Evolutionary conservation across 257 asterid genomes (phyloP).

Genomic region (Solanum megistacrolobum): DNA sequence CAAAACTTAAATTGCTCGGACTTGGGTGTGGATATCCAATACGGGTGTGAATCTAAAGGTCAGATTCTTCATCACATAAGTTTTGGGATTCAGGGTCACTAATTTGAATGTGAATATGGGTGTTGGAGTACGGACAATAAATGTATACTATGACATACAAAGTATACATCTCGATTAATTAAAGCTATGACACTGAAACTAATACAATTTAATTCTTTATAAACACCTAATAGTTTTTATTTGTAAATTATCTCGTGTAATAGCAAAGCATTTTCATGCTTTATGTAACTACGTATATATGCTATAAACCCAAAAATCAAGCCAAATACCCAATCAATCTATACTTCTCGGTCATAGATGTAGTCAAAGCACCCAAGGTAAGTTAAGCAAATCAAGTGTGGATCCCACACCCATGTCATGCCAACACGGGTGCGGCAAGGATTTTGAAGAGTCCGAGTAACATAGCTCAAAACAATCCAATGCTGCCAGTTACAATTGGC

Average conservation of each 20-base stretch:
- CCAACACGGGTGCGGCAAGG: background rate
- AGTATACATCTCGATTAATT: background rate
- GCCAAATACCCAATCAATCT: background rate
- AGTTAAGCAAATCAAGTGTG: background rate
- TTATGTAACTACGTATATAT: background rate
- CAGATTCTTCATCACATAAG: background rate
- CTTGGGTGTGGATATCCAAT: background rate
- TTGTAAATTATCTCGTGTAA: background rate
- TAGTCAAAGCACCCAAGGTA: background rate
- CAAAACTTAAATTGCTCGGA: background rate
- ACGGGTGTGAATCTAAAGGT: background rate
- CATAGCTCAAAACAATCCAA: background rate
- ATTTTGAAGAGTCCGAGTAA: background rate
- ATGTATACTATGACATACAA: background rate
- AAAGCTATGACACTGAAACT: background rate
- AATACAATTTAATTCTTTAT: background rate
- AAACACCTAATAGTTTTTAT: background rate
- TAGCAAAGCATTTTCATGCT: background rate
- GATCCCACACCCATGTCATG: background rate
- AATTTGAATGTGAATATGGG: background rate
- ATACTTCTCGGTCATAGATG: background rate
- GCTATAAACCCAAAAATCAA: background rate
- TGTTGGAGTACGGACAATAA: background rate
- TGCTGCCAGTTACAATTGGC: background rate
- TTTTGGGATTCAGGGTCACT: background rate